Evolutionary conservation across 441 rosid genomes (phyloP).

Genomic region (Dalechampia spathulata): DNA sequence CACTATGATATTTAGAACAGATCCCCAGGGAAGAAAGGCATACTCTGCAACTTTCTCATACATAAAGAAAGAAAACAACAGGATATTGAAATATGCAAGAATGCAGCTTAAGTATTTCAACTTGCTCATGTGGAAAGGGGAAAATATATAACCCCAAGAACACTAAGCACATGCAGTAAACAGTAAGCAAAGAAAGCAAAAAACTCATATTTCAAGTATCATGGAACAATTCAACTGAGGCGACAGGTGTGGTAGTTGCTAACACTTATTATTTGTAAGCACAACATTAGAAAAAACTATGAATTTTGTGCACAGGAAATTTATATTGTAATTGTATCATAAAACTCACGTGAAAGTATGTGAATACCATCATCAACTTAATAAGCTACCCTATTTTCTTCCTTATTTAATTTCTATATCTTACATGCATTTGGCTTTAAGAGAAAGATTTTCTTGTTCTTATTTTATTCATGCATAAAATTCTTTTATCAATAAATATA

Average conservation of each 20-base stretch:
- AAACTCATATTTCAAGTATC: not conserved
- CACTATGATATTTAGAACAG: not conserved
- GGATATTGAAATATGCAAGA: not conserved
- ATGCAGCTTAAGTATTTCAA: not conserved
- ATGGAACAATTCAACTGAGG: not conserved
- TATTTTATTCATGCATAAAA: not conserved
- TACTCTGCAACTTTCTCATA: conserved; percentile 2
- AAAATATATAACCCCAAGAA: not conserved
- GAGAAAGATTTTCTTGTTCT: not conserved
- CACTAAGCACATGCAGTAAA: not conserved
- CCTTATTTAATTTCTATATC: not conserved
- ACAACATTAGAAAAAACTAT: conserved; percentile 2
- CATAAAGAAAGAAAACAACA: not conserved
- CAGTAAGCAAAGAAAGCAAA: not conserved
- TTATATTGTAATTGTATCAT: not conserved
- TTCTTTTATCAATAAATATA: not conserved
- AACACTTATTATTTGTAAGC: not conserved
- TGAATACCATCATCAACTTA: not conserved
- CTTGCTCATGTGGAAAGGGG: not conserved
- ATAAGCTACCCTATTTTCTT: not conserved
- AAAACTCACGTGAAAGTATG: not conserved
- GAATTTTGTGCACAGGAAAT: not conserved
- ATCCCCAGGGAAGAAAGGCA: not conserved
- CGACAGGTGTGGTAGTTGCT: not conserved
- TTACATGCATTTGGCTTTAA: not conserved